Evolutionary conservation across 169 alveolate genomes (phyloP).

Genomic region (Theileria equi): DNA sequence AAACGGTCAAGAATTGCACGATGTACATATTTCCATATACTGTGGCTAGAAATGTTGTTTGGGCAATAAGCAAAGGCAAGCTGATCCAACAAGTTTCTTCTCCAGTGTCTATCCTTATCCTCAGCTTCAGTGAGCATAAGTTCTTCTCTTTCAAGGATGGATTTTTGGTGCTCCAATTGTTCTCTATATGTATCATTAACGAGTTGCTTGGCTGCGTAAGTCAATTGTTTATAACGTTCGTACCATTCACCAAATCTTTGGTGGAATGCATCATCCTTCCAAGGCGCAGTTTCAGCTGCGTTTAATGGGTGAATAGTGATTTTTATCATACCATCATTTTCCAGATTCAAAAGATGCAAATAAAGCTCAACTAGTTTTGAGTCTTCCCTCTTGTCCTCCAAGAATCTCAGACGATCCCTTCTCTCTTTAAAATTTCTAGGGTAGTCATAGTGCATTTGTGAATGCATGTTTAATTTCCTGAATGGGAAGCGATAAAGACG

Average conservation of each 20-base stretch:
- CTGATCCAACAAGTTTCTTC: slow-evolving; percentile 59
- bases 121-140: slow-evolving; percentile 55
- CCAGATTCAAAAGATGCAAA: slow-evolving; percentile 63
- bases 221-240: slow-evolving; percentile 39
- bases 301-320: slow-evolving; percentile 68
- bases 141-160: slow-evolving; percentile 59
- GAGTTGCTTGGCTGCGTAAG: slow-evolving; percentile 31
- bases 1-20: slow-evolving; percentile 21
- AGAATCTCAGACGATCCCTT: slow-evolving; percentile 8
- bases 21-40: slow-evolving; percentile 39
- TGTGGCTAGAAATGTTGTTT: slow-evolving; percentile 22
- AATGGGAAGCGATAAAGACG: slow-evolving; percentile 66
- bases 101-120: slow-evolving; percentile 61
- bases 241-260: slow-evolving; percentile 67
- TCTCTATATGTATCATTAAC: slow-evolving; percentile 38
- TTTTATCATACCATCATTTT: slow-evolving; percentile 60
- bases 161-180: slow-evolving; percentile 46
- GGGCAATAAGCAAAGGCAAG: slow-evolving; percentile 49
- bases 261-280: slow-evolving; percentile 62
- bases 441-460: slow-evolving; percentile 37
- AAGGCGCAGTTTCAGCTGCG: slow-evolving; percentile 61
- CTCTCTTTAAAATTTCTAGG: slow-evolving; percentile 14
- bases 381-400: slow-evolving; percentile 15
- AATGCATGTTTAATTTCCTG: slow-evolving; percentile 11
- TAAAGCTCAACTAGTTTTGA: slow-evolving; percentile 48